Evolutionary conservation across 2,329 filamentous ascomycete genomes (phyloP).

Genomic region (Tetracladium maxilliforme): DNA sequence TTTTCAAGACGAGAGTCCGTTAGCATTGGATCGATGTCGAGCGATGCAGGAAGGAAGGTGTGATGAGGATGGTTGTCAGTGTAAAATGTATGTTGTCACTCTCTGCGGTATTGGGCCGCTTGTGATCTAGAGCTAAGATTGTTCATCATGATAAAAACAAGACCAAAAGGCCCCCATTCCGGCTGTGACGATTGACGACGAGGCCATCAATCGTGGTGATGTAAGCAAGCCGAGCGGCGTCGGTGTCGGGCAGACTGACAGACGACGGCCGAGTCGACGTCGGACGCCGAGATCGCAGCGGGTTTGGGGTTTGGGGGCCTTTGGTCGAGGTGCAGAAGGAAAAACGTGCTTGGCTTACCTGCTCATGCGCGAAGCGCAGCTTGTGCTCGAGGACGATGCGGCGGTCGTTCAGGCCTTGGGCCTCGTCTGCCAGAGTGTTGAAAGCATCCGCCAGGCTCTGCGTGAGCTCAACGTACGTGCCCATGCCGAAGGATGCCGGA

Average conservation of each 20-base stretch:
- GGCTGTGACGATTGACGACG: neutral
- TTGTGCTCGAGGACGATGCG: conserved; percentile 54
- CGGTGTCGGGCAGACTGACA: no score
- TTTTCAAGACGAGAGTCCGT: conserved; percentile 17
- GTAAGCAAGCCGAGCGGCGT: no score
- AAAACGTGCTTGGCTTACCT: conserved; percentile 29
- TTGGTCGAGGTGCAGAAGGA: conserved; percentile 3
- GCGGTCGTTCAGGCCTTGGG: conserved; percentile 45
- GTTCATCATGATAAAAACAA: conserved; percentile 27
- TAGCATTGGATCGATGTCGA: conserved; percentile 14
- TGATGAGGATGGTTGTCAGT: conserved; percentile 19
- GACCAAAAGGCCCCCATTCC: conserved; percentile 1
- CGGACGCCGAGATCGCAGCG: no score
- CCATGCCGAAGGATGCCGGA: no score
- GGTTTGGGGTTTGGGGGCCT: no score
- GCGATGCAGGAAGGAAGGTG: neutral
- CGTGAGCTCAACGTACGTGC: conserved; percentile 22
- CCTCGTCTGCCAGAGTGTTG: conserved; percentile 48
- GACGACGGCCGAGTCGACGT: no score
- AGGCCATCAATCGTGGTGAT: no score
- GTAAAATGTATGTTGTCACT: conserved; percentile 43
- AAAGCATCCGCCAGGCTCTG: conserved; percentile 50
- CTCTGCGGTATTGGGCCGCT: conserved; percentile 45
- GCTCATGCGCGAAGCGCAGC: conserved; percentile 49
- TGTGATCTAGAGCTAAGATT: conserved; percentile 70